A percentile compares a stretch with the other conserved stretches of the same genome.
Evolutionary conservation across 805 yeast genomes (phyloP).

Genomic region (Candida endomychidarum): DNA sequence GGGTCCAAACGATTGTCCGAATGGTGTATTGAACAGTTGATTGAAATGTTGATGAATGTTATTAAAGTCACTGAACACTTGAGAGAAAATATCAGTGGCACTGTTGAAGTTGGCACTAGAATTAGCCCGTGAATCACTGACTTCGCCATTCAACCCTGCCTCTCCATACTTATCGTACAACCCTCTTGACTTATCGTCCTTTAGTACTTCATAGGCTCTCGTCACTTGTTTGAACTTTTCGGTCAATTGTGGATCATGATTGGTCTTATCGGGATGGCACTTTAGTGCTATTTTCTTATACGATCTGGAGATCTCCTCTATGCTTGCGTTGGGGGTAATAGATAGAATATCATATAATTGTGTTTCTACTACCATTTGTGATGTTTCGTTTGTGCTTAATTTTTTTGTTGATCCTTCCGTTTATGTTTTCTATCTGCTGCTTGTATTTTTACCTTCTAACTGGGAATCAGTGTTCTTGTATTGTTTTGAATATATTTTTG

Average conservation of each 20-base stretch:
- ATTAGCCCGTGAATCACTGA: no score
- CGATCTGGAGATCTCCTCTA: constrained; percentile 37
- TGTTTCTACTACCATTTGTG: constrained; percentile 16
- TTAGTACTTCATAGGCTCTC: constrained; percentile 64
- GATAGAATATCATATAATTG: constrained; percentile 35
- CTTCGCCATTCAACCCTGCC: constrained; percentile 37
- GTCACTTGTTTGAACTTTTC: constrained; percentile 60
- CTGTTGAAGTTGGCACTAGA: constrained; percentile 8
- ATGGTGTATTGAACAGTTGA: constrained; percentile 11
- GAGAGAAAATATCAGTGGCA: constrained; percentile 34
- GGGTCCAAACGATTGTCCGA: constrained; percentile 6
- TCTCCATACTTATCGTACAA: constrained; percentile 57
- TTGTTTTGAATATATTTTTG: not conserved
- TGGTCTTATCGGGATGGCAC: constrained; percentile 68
- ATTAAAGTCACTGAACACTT: constrained; percentile 36
- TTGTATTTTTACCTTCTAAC: no score
- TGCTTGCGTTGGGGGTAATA: constrained; percentile 31
- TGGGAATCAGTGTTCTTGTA: not conserved
- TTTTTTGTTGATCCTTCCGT: no score
- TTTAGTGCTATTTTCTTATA: constrained; percentile 43
- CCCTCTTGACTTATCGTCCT: constrained; percentile 44
- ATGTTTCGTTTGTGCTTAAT: not conserved
- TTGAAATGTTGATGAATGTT: constrained; percentile 13
- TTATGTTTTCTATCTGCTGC: no score
- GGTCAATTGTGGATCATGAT: constrained; percentile 48